Evolutionary conservation across 139 green algal genomes (phyloP).

Genomic region (Tetradesmus obliquus): DNA sequence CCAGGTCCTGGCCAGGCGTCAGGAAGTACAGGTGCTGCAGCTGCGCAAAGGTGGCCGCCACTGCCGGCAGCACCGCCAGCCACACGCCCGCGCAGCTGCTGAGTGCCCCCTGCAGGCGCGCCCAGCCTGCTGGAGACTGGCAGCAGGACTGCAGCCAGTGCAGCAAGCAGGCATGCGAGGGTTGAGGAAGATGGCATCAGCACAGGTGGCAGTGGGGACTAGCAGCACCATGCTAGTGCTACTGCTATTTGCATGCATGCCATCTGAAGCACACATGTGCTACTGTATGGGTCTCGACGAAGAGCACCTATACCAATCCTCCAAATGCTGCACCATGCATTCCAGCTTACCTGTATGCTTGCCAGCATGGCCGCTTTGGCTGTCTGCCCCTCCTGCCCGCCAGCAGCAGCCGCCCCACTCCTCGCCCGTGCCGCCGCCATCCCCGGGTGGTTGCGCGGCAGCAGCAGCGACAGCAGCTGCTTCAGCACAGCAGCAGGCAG

Average conservation of each 20-base stretch:
- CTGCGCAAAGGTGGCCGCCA: constrained; percentile 44
- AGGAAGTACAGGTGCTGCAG: constrained; percentile 88
- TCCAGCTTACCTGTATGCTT: constrained; percentile 14
- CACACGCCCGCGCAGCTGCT: not conserved
- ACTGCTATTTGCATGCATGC: too few relatives aligned
- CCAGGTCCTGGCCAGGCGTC: constrained; percentile 74
- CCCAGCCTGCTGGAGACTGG: not conserved
- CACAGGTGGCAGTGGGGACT: not conserved
- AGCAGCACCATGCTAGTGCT: not conserved
- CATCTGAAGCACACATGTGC: too few relatives aligned
- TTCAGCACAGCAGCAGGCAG: constrained; percentile 5
- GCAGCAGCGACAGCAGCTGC: constrained; percentile 35
- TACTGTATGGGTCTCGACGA: too few relatives aligned
- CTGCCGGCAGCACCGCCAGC: constrained; percentile 5
- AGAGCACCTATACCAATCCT: too few relatives aligned
- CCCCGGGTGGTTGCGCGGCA: constrained; percentile 34
- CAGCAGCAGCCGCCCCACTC: not conserved
- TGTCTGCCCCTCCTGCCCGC: not conserved
- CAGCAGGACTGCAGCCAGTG: not conserved
- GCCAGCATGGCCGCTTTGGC: not conserved
- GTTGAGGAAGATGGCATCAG: not conserved
- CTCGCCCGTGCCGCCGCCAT: not conserved
- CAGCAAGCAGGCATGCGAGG: not conserved
- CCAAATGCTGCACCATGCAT: not conserved
- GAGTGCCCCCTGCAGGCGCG: not conserved